phyloP scores from a whole-genome alignment of 768 basidiomycete species.

The Panaeolus cyanescens region DNA sequence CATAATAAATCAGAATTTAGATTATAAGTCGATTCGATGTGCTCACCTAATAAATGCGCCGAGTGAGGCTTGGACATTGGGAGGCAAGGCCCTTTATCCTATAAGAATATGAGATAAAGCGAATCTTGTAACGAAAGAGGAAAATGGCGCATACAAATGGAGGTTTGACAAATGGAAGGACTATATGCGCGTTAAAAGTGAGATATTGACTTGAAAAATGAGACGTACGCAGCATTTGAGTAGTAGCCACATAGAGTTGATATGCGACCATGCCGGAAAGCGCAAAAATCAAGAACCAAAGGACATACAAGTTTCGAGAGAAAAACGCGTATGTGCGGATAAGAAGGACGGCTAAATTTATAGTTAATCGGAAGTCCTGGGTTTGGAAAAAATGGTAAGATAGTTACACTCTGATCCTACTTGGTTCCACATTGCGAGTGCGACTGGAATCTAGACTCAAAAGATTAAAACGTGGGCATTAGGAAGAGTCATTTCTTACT shows the following conservation, averaged over 20 bases:
- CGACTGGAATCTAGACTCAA: constrained; percentile 66
- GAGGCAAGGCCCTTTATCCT: constrained; percentile 71
- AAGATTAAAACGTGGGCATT: constrained; percentile 8
- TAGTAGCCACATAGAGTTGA: constrained; percentile 78
- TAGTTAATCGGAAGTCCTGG: constrained; percentile 14
- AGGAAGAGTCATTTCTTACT: constrained; percentile 33
- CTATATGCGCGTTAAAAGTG: constrained; percentile 31
- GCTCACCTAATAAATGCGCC: constrained; percentile 74
- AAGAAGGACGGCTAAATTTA: constrained; percentile 64
- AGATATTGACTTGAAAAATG: constrained; percentile 2
- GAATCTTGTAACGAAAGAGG: not conserved
- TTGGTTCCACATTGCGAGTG: constrained; percentile 87
- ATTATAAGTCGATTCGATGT: constrained; percentile 8
- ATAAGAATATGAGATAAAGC: not conserved
- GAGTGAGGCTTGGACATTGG: constrained; percentile 84
- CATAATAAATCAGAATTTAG: constrained; percentile 9
- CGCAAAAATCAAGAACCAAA: constrained; percentile 63
- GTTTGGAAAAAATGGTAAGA: constrained; percentile 7
- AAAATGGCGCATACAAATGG: constrained; percentile 48
- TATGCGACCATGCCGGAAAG: constrained; percentile 77
- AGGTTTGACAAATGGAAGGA: constrained; percentile 65
- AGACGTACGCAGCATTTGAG: constrained; percentile 69
- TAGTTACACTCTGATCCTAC: constrained; percentile 74
- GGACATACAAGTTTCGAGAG: constrained; percentile 71
- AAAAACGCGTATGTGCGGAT: constrained; percentile 88